phyloP scores from a whole-genome alignment of 495 filamentous ascomycete species.

The Neurospora sp. region DNA sequence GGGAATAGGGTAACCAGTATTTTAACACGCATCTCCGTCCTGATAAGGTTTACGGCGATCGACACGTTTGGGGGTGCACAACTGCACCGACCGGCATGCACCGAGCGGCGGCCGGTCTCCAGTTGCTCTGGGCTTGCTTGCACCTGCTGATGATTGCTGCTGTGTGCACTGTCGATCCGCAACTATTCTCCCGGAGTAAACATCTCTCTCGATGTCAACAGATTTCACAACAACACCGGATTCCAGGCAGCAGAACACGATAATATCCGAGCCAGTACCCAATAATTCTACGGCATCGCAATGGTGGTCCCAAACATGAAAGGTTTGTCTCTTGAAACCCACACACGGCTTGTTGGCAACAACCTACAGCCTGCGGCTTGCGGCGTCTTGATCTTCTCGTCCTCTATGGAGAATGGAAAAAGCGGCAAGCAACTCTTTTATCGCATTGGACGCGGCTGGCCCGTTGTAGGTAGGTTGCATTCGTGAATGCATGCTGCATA shows the following conservation, averaged over 20 bases:
- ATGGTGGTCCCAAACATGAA: background rate
- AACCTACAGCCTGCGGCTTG: background rate
- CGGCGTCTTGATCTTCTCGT: background rate
- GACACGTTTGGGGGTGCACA: background rate
- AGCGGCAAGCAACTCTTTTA: background rate
- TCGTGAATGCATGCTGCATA: background rate
- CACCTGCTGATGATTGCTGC: background rate
- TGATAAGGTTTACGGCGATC: background rate
- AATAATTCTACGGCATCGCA: background rate
- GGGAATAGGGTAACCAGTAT: background rate
- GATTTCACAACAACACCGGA: background rate
- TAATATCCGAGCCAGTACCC: background rate
- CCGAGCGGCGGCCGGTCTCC: background rate
- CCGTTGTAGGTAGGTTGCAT: background rate
- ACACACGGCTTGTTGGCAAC: background rate
- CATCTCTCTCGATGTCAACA: background rate
- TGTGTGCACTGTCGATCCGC: background rate
- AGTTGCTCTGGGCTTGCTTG: background rate
- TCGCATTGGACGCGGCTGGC: background rate
- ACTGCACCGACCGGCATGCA: background rate
- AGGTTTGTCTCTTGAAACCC: background rate
- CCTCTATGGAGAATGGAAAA: background rate
- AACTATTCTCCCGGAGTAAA: background rate
- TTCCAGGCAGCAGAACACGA: background rate
- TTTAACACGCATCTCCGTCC: background rate